These are phyloP conservation scores for Astraeus odoratus DNA, from an alignment of 768 basidiomycete genomes.

Conservation along the genomic window DNA sequence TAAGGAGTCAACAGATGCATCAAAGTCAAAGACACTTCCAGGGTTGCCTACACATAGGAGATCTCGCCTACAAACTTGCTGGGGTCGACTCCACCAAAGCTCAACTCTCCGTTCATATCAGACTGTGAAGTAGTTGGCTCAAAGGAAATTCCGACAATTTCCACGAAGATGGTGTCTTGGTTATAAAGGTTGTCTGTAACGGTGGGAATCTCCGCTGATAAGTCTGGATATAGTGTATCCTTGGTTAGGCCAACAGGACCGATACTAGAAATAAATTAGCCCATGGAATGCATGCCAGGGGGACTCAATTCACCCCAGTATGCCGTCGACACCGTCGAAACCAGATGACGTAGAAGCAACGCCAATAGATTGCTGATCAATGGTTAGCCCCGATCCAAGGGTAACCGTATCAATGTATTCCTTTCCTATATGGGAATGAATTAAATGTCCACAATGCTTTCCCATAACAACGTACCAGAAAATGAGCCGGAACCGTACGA, in stretches of 20 bases:
- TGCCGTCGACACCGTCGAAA: conserved; percentile 40
- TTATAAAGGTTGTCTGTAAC: background rate
- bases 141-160: background rate
- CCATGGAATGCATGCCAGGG: too few species aligned
- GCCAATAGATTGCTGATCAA: conserved; percentile 56
- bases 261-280: conserved; percentile 11
- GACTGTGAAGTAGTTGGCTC: background rate
- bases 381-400: conserved; percentile 41
- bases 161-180: background rate
- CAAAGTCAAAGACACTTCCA: too few species aligned
- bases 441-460: too few species aligned
- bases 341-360: conserved; percentile 43
- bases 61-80: conserved; percentile 7
- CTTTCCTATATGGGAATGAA: conserved; percentile 26
- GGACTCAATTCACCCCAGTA: conserved; percentile 5
- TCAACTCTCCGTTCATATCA: conserved; percentile 12
- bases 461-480: conserved; percentile 38
- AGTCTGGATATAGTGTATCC: conserved; percentile 11
- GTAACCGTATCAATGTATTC: conserved; percentile 42
- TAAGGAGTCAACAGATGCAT: too few species aligned
- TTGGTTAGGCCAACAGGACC: conserved; percentile 26
- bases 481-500: conserved; percentile 59
- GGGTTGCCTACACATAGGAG: conserved; percentile 10
- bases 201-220: background rate
- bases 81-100: conserved; percentile 11